Conservation (phyloP, 31 red algal genomes). For the Asparagopsis taxiformis region DNA sequence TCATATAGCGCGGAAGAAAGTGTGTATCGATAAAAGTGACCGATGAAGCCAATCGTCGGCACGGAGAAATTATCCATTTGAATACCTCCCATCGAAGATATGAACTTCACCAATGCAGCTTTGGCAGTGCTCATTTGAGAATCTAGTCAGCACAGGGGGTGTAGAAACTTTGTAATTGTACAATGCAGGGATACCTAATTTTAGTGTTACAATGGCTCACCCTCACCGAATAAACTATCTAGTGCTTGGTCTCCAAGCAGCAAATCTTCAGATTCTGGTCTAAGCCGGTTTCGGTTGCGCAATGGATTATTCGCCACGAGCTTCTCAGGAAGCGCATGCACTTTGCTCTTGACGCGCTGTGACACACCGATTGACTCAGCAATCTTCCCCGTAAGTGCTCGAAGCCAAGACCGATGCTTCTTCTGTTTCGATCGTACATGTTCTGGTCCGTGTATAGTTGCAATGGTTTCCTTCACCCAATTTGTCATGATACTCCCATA, state of each 20-base stretch:
- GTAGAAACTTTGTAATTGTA: no score
- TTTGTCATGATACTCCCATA: conserved; percentile 4
- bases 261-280: conserved; percentile 28
- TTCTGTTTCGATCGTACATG: conserved; percentile 24
- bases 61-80: no score
- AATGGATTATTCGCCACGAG: conserved; percentile 15
- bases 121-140: no score
- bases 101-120: no score
- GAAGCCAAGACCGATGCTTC: conserved; percentile 6
- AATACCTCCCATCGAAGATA: no score
- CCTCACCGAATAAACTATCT: conserved; percentile 59
- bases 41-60: no score
- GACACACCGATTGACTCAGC: conserved; percentile 15
- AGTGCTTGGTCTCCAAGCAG: conserved; percentile 47
- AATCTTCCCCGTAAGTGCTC: conserved; percentile 9
- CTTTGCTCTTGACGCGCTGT: conserved; percentile 16
- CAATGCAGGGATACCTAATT: no score
- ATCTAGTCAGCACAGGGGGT: no score
- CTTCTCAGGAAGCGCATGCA: conserved; percentile 46
- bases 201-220: conserved; percentile 50
- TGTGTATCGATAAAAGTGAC: no score
- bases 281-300: conserved; percentile 1
- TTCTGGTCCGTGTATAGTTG: neutral
- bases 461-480: conserved; percentile 22
- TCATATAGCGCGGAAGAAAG: no score